A percentile compares a stretch with the other conserved stretches of the same genome.
Evolutionary conservation across 331 rosid species (phyloP).

Genomic region (Phaseolus coccineus): DNA sequence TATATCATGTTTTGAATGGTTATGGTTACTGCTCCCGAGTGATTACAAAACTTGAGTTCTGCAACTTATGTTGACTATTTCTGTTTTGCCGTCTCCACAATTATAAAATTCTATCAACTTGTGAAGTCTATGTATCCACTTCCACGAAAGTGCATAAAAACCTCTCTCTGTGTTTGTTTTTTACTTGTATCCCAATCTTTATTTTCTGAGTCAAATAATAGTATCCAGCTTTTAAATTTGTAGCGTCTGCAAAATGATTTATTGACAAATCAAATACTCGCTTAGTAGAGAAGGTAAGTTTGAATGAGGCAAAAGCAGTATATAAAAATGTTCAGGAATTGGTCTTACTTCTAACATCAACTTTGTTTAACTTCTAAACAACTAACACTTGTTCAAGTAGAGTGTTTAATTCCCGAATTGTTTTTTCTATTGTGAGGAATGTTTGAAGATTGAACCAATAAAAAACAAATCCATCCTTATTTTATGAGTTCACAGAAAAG

Average conservation of each 20-base stretch:
- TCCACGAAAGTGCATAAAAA: conserved; percentile 3
- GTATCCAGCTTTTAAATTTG: neutral
- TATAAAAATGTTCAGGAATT: neutral
- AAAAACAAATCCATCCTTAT: neutral
- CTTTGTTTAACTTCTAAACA: conserved; percentile 12
- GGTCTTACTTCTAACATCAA: neutral
- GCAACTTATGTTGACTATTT: conserved; percentile 37
- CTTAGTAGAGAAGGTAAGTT: neutral
- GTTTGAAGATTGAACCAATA: neutral
- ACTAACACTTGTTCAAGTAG: neutral
- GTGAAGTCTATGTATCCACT: neutral
- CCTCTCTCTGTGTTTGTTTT: neutral
- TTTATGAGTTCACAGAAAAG: neutral
- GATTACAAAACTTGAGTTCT: conserved; percentile 1
- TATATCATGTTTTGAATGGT: conserved; percentile 21
- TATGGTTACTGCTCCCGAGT: neutral
- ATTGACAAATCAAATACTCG: conserved; percentile 30
- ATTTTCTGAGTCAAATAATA: conserved; percentile 42
- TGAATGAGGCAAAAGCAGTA: neutral
- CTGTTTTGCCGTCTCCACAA: conserved; percentile 18
- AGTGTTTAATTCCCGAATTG: neutral
- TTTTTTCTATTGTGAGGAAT: neutral
- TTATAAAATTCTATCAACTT: neutral
- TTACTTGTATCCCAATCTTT: conserved; percentile 30
- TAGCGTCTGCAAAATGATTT: neutral